These are phyloP conservation scores for Rhododendron ovatum DNA, from an alignment of 148 eudicot species.

Conservation along the genomic window DNA sequence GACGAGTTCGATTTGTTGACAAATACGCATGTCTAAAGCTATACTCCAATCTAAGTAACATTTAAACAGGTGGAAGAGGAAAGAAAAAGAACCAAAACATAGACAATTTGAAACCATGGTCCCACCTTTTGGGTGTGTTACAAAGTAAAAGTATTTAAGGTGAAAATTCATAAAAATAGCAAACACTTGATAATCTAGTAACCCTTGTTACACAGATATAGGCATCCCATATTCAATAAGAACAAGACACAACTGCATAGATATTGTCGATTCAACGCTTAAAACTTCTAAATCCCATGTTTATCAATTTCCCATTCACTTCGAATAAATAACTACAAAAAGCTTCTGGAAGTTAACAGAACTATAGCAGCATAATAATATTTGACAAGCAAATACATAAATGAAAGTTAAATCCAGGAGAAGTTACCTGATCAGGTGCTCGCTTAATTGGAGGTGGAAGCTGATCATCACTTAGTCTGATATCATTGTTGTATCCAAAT, in stretches of 20 bases:
- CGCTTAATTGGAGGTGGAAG: slow-evolving; percentile 74
- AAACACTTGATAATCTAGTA: background rate
- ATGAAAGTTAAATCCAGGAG: background rate
- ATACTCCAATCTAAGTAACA: background rate
- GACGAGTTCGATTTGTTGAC: too few relatives aligned
- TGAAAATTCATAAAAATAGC: background rate
- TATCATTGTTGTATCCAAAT: slow-evolving; percentile 88
- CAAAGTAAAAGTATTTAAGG: background rate
- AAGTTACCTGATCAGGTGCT: slow-evolving; percentile 84
- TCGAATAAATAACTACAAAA: background rate
- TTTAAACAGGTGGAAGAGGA: background rate
- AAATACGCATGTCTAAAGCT: too few relatives aligned
- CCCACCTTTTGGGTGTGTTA: background rate
- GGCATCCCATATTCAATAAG: background rate
- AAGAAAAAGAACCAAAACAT: background rate
- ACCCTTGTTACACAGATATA: background rate
- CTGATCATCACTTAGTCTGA: slow-evolving; percentile 67
- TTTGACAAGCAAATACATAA: background rate
- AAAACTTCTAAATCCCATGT: background rate
- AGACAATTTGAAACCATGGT: background rate
- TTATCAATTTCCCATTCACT: background rate
- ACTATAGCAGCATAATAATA: background rate
- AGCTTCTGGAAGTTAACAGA: background rate
- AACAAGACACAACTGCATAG: background rate
- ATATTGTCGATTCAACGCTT: background rate